These are phyloP conservation scores for Knoxia roxburghii DNA, from an alignment of 257 asterid species.

Conservation along the genomic window DNA sequence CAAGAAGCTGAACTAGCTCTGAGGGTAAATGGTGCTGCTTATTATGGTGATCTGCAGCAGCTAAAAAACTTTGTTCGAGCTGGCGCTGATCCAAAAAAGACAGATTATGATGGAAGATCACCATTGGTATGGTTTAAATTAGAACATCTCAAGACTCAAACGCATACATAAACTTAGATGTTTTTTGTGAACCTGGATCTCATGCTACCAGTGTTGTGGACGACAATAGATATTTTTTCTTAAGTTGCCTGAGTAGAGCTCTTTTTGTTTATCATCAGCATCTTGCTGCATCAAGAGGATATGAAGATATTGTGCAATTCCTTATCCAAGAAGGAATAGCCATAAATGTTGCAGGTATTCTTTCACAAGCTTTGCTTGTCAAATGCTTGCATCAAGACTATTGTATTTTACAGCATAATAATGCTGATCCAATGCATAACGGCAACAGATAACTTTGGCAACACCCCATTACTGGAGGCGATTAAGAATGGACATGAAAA, in stretches of 20 bases:
- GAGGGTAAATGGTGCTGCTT: slow-evolving; percentile 79
- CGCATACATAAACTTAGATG: not conserved
- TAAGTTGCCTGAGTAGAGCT: slow-evolving; percentile 5
- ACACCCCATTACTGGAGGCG: slow-evolving; percentile 75
- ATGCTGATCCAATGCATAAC: slow-evolving; percentile 5
- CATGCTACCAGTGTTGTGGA: not conserved
- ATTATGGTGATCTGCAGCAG: slow-evolving; percentile 73
- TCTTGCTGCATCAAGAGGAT: slow-evolving; percentile 89
- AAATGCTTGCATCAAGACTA: not conserved
- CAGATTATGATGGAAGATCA: slow-evolving; percentile 84
- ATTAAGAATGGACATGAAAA: slow-evolving; percentile 71
- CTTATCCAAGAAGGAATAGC: slow-evolving; percentile 69
- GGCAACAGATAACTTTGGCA: slow-evolving; percentile 64
- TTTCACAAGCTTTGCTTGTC: not conserved
- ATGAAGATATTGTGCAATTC: slow-evolving; percentile 57
- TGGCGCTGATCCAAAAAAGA: slow-evolving; percentile 87
- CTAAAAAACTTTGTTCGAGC: slow-evolving; percentile 64
- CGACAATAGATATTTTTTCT: not conserved
- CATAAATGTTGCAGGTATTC: slow-evolving; percentile 51
- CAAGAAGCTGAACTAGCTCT: slow-evolving; percentile 92
- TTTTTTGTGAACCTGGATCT: not conserved
- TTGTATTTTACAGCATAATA: not conserved
- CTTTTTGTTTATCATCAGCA: slow-evolving; percentile 42
- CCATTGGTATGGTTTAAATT: slow-evolving; percentile 52
- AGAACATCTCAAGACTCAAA: not conserved